Base-by-base conservation (phyloP, 2,329 filamentous ascomycete genomes). In the Fonsecaea multimorphosa region DNA sequence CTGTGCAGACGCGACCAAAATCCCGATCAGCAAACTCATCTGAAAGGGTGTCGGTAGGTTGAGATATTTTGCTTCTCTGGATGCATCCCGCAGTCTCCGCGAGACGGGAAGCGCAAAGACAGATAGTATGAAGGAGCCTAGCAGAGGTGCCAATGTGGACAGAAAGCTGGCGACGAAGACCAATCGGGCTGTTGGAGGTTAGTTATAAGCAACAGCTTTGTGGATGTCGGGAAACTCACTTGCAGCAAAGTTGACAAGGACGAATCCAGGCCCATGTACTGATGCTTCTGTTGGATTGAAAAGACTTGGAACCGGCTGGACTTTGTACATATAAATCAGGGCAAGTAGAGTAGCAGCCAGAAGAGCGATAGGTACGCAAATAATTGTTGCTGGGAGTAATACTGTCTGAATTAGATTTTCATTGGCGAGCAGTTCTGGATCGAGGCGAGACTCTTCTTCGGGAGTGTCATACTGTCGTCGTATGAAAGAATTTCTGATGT, bases 171-270 rank as follows among this genome's bases (percentile, higher is more conserved):
- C 64, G 19, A 66, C 29, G 44, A 68, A 68, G 9, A 67, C 60
- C 40, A 68, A 53, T 34, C 63, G 44, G 11, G 63, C 63, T 65
- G 27, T 11, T 2, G 29, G 24, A 2, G 6, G 54, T 63, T 29
- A 56, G 34, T 16, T 9, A 51, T 24, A 9, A 36, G n/a, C 9
- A 11, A 5, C 34, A 24, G 22, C 38, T 27, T 32, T 53, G 32
- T 16, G 5, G 24, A 19, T 16, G n/a, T 29, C 16, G 12, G 24
- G 12, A n/a, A 22, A 54, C 63, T 58, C 19, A 61, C 57, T 69
- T 14, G 67, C 67, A 53, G 67, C 58, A 51, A 69, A 67, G 38
- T 69, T 69, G 53, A 69, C 67, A 1, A 67, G 58, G 16, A 69
- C 46, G 29, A 65, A 64, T 8, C 51, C 34, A 24, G 31, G 16